Evolutionary conservation across 441 rosid species (phyloP).

Genomic region (Iberis amara): DNA sequence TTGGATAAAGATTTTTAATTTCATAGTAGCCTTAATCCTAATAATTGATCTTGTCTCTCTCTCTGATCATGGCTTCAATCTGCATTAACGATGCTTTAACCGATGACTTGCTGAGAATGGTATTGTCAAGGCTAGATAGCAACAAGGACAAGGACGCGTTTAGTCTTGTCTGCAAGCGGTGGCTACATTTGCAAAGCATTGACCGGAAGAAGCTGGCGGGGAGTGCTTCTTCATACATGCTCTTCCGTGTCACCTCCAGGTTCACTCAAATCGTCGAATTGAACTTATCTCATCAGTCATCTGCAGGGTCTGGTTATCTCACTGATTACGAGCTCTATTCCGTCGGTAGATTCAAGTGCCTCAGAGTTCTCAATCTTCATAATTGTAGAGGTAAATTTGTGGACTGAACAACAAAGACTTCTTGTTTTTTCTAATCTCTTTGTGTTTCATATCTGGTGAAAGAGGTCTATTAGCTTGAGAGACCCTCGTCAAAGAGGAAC

Average conservation of each 20-base stretch:
- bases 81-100: conserved; percentile 68
- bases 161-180: conserved; percentile 86
- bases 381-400: conserved; percentile 65
- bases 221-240: conserved; percentile 91
- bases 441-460: too few relatives aligned
- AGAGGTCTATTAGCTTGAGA: too few relatives aligned
- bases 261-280: conserved; percentile 63
- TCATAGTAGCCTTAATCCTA: conserved; percentile 19
- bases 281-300: conserved; percentile 89
- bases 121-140: conserved; percentile 53
- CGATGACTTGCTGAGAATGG: conserved; percentile 73
- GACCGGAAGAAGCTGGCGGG: conserved; percentile 83
- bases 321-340: conserved; percentile 81
- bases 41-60: neutral
- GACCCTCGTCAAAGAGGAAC: too few relatives aligned
- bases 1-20: conserved; percentile 27
- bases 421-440: conserved; percentile 6
- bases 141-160: conserved; percentile 76
- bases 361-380: conserved; percentile 54
- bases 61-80: conserved; percentile 34
- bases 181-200: conserved; percentile 81
- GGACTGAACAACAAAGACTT: neutral
- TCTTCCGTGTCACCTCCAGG: conserved; percentile 66
- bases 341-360: conserved; percentile 58
- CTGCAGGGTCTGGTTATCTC: conserved; percentile 79